Base-by-base conservation (phyloP, 805 yeast species). In the Suhomyces faveliae region DNA sequence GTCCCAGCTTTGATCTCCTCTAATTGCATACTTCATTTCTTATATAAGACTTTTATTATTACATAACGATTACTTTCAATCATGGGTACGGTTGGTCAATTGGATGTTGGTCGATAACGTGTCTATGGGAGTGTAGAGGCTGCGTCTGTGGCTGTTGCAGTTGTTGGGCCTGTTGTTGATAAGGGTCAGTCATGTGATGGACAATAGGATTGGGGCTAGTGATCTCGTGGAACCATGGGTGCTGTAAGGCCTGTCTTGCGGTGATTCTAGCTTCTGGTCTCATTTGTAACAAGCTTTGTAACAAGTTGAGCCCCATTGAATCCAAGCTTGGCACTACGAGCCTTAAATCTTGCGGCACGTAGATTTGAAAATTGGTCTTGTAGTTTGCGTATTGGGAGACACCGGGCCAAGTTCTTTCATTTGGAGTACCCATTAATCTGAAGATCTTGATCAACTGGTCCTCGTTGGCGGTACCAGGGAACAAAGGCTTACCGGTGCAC, bases 341-440 rank as follows among this genome's bases (percentile, higher is more conserved):
- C 45, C 87, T 73, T 58, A 94, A 74, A 66, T 92, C 97, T 67
- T 92, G 97, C 10, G 96, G 90, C 42, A 88, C 83, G 71, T 85
- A 92, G 30, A 88, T 78, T 52, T 87, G 90, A 79, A 91, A 90
- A 60, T 85, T 87, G 46, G 83, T 77, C 67, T 87, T 83, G 68
- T 85, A 94, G 66, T 94, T 92, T 33, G 98, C 95, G 58, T 87
- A 79, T 50, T 82, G 84, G 11, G 95, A 84, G 38, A 94, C 86
- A n/a, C 96, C 97, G 1, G 99, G 97, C 99, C 99, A 94, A 22
- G 96, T 85, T 51, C 85, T 76, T 67, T 94, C 99, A 61, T 85
- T 89, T 35, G 99, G 99, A 2, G 99, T 94, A 19, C 99, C 99
- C 87, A 94, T 83, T 21, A 91, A 75, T 63, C 95, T 82, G 73